Evolutionary conservation across 805 yeast genomes (phyloP).

Genomic region (Metschnikowia gelsemii): DNA sequence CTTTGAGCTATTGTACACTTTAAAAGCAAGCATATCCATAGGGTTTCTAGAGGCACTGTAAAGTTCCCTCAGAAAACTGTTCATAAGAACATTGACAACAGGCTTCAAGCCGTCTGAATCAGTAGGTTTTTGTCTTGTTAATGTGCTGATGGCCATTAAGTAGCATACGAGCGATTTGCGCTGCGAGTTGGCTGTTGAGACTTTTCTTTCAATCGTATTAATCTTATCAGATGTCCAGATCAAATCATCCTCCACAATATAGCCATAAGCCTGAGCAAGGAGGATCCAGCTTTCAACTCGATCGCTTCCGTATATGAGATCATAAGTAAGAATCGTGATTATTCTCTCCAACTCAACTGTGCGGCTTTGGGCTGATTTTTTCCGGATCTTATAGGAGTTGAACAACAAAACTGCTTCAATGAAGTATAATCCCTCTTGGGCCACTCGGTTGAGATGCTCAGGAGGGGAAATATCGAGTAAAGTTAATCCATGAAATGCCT

Average conservation of each 20-base stretch:
- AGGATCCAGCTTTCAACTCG: slow-evolving; percentile 86
- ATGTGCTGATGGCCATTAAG: slow-evolving; percentile 61
- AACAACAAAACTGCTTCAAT: slow-evolving; percentile 67
- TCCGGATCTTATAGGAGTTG: slow-evolving; percentile 66
- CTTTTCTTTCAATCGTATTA: slow-evolving; percentile 59
- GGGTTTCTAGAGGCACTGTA: slow-evolving; percentile 62
- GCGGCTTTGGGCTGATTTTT: slow-evolving; percentile 75
- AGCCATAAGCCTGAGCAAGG: slow-evolving; percentile 76
- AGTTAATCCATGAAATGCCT: slow-evolving; percentile 52
- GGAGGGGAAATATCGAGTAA: slow-evolving; percentile 29
- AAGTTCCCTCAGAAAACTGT: slow-evolving; percentile 55
- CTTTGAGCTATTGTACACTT: slow-evolving; percentile 38
- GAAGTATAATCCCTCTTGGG: slow-evolving; percentile 61
- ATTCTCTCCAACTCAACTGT: slow-evolving; percentile 79
- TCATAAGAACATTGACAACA: slow-evolving; percentile 47
- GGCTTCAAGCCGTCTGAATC: slow-evolving; percentile 25
- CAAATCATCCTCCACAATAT: slow-evolving; percentile 81
- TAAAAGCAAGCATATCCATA: slow-evolving; percentile 61
- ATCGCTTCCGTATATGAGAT: slow-evolving; percentile 61
- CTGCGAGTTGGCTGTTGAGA: slow-evolving; percentile 61
- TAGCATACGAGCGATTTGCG: slow-evolving; percentile 71
- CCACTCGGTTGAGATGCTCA: slow-evolving; percentile 25
- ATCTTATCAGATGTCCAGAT: slow-evolving; percentile 90
- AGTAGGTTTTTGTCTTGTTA: slow-evolving; percentile 7
- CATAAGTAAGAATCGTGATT: slow-evolving; percentile 60